These are phyloP conservation scores for Thuidium tamariscinum DNA, from an alignment of 225 moss, liverwort and hornwort species.

Conservation along the genomic window DNA sequence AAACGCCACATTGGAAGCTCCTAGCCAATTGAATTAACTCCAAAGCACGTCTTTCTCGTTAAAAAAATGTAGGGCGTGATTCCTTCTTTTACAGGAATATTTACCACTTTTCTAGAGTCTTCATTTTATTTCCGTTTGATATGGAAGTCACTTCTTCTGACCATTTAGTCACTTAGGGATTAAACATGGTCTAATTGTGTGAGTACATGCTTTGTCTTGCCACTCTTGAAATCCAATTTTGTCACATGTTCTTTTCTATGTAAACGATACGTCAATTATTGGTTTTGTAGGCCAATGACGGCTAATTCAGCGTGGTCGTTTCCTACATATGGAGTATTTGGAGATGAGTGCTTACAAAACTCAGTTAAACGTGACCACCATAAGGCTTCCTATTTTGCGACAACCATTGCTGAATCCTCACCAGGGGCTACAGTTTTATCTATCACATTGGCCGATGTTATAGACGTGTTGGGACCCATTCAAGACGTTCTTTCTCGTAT, in stretches of 20 bases:
- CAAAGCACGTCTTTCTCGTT: not conserved
- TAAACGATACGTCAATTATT: not conserved
- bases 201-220: not conserved
- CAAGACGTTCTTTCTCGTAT: constrained; percentile 76
- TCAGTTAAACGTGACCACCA: constrained; percentile 29
- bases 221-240: not conserved
- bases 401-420: constrained; percentile 43
- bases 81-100: not conserved
- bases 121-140: not conserved
- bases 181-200: not conserved
- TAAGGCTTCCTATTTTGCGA: constrained; percentile 40
- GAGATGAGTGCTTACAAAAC: constrained; percentile 75
- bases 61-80: not conserved
- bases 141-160: not conserved
- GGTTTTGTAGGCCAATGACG: constrained; percentile 14
- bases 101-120: not conserved
- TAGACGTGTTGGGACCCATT: constrained; percentile 68
- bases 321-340: constrained; percentile 73
- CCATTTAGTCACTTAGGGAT: not conserved
- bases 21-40: not conserved
- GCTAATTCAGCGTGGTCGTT: constrained; percentile 32
- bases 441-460: constrained; percentile 57
- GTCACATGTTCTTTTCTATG: not conserved
- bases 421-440: constrained; percentile 49
- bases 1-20: not conserved